These are phyloP conservation scores for Pichia pseudocactophila DNA, from an alignment of 805 yeast species.

Conservation along the genomic window DNA sequence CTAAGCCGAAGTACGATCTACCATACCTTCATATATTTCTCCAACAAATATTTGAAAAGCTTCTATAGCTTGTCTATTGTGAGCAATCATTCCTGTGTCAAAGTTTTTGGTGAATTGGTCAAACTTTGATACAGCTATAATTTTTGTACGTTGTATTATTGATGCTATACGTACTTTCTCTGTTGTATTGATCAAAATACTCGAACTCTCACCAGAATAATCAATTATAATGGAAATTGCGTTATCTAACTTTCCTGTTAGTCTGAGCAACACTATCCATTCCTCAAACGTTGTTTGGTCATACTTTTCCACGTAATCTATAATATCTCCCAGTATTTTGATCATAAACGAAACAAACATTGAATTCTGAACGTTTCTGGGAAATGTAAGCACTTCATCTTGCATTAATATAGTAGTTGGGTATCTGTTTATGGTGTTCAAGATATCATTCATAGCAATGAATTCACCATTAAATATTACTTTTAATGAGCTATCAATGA, in stretches of 20 bases:
- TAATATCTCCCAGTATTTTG: conserved; percentile 55
- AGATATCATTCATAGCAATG: neutral
- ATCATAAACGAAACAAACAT: conserved; percentile 60
- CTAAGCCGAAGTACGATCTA: conserved; percentile 27
- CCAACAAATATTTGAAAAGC: conserved; percentile 24
- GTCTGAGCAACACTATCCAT: conserved; percentile 15
- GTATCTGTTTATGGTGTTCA: neutral
- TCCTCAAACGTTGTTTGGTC: conserved; percentile 16
- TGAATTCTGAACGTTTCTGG: conserved; percentile 4
- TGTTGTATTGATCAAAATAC: conserved; percentile 20
- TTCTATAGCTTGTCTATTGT: conserved; percentile 5
- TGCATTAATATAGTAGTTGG: neutral
- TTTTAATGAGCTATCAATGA: neutral
- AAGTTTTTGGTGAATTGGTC: conserved; percentile 19
- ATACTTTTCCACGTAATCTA: conserved; percentile 47
- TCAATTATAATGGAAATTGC: conserved; percentile 25
- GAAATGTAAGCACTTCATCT: neutral
- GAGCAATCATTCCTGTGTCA: conserved; percentile 3
- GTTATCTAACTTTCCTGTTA: conserved; percentile 25
- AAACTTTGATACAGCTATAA: conserved; percentile 22
- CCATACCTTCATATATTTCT: conserved; percentile 29
- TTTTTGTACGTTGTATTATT: conserved; percentile 24
- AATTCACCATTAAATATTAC: neutral
- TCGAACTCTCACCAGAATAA: conserved; percentile 9
- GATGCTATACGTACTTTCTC: conserved; percentile 29